Evolutionary conservation across 768 basidiomycete genomes (phyloP).

Genomic region (Sporobolomyces pararoseus): DNA sequence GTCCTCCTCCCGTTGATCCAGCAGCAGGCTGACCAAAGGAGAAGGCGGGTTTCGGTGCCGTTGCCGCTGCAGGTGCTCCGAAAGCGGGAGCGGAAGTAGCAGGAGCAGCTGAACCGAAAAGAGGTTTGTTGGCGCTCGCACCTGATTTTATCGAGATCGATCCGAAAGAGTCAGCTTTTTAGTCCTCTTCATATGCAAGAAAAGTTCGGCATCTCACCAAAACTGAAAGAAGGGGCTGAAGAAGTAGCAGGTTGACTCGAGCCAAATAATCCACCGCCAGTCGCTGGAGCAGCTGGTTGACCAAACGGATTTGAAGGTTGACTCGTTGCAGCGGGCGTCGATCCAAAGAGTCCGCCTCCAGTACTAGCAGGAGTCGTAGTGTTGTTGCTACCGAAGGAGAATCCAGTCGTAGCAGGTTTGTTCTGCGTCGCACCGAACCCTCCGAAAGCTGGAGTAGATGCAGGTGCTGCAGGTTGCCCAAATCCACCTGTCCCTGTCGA

Average conservation of each 20-base stretch:
- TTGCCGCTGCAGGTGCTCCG: conserved; percentile 21
- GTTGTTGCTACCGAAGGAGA: conserved; percentile 28
- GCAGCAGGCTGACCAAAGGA: conserved; percentile 23
- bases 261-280: conserved; percentile 28
- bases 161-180: conserved; percentile 4
- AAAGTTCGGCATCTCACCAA: conserved; percentile 4
- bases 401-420: conserved; percentile 34
- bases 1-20: conserved; percentile 20
- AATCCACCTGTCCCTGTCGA: conserved; percentile 11
- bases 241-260: conserved; percentile 7
- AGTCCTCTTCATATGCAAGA: too few relatives aligned
- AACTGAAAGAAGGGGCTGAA: conserved; percentile 18
- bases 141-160: background rate
- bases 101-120: conserved; percentile 35
- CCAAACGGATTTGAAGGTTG: conserved; percentile 34
- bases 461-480: conserved; percentile 42
- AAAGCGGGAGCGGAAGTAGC: conserved; percentile 28
- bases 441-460: conserved; percentile 45
- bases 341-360: conserved; percentile 47
- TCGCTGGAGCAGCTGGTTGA: conserved; percentile 25
- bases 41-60: conserved; percentile 26
- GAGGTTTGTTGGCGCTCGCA: conserved; percentile 27
- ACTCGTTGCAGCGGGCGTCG: conserved; percentile 14
- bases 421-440: conserved; percentile 25
- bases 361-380: conserved; percentile 4